phyloP scores from a whole-genome alignment of 768 basidiomycete species.

The Panaeolus cyanescens region DNA sequence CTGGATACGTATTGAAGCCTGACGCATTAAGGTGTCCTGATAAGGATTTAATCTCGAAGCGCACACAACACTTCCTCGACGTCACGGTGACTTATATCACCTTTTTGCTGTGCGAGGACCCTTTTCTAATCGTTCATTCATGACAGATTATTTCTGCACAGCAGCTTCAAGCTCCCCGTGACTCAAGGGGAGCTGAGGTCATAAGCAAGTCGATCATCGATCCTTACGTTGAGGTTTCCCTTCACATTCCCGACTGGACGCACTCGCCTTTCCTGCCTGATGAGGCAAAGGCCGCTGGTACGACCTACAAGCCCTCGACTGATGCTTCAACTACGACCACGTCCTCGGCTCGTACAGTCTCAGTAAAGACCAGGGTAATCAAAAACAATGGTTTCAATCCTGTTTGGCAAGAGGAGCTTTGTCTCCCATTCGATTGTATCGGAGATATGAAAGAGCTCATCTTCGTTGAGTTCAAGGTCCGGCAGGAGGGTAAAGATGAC shows the following conservation, averaged over 20 bases:
- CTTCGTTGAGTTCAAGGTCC: conserved; percentile 80
- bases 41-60: conserved; percentile 60
- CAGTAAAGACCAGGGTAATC: conserved; percentile 60
- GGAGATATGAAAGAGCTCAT: conserved; percentile 76
- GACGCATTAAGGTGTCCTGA: conserved; percentile 56
- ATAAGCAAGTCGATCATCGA: conserved; percentile 53
- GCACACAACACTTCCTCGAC: conserved; percentile 63
- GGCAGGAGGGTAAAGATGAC: conserved; percentile 56
- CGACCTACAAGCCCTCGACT: conserved; percentile 21
- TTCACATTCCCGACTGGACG: conserved; percentile 79
- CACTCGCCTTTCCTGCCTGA: conserved; percentile 29
- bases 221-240: conserved; percentile 69
- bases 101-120: conserved; percentile 5
- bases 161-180: conserved; percentile 81
- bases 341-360: conserved; percentile 46
- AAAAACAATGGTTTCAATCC: conserved; percentile 95
- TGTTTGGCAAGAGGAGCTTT: conserved; percentile 73
- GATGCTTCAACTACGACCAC: conserved; percentile 23
- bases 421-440: conserved; percentile 74
- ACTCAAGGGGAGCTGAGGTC: conserved; percentile 67
- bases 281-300: conserved; percentile 10
- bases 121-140: background rate
- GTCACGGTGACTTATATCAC: conserved; percentile 40
- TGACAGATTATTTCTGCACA: conserved; percentile 65
- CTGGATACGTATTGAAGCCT: conserved; percentile 93